phyloP scores from a whole-genome alignment of 305 asterid genomes.

The Solanum hybrid region DNA sequence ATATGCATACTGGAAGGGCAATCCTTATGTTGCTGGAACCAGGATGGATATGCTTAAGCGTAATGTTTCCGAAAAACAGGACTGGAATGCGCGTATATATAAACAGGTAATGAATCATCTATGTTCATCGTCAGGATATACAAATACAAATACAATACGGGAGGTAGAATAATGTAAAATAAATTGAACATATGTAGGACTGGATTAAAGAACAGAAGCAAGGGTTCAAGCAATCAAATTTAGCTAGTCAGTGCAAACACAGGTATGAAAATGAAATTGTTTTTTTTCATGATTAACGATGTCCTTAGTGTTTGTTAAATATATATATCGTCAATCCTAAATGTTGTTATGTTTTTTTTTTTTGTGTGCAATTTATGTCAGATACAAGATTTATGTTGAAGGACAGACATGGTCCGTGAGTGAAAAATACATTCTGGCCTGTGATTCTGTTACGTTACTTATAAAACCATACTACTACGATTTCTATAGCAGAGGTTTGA shows the following conservation, averaged over 20 bases:
- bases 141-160: not conserved
- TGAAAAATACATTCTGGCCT: conserved; percentile 83
- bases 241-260: conserved; percentile 76
- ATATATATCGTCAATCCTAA: not conserved
- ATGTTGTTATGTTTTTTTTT: not conserved
- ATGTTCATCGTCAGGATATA: not conserved
- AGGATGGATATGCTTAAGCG: conserved; percentile 44
- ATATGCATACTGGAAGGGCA: conserved; percentile 64
- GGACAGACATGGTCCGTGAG: conserved; percentile 97
- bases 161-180: not conserved
- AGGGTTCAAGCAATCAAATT: conserved; percentile 76
- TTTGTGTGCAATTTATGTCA: conserved; percentile 7
- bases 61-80: conserved; percentile 34
- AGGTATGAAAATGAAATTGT: conserved; percentile 16
- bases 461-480: conserved; percentile 76
- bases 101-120: conserved; percentile 26
- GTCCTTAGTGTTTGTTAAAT: not conserved
- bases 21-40: conserved; percentile 23
- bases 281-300: not conserved
- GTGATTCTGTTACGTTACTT: conserved; percentile 59
- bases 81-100: conserved; percentile 55
- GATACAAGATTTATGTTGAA: conserved; percentile 87
- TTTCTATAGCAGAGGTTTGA: conserved; percentile 69
- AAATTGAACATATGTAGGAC: conserved; percentile 33
- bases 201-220: conserved; percentile 54